phyloP scores from a whole-genome alignment of 345 rosid genomes.

The Eucalyptus decipiens region DNA sequence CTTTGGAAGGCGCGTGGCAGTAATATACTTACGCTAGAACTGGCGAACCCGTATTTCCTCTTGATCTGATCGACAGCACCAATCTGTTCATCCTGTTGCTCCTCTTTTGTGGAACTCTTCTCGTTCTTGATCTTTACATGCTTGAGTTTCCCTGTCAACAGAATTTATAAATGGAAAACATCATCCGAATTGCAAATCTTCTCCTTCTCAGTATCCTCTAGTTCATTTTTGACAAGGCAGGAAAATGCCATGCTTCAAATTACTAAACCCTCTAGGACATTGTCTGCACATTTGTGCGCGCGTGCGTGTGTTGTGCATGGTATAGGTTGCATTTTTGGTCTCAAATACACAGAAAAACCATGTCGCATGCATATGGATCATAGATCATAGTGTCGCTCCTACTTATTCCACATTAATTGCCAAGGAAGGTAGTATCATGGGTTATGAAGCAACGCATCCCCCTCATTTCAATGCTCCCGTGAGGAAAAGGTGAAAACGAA shows the following conservation, averaged over 20 bases:
- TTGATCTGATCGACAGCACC: conserved; percentile 68
- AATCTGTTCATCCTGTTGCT: conserved; percentile 32
- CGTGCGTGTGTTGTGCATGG: not conserved
- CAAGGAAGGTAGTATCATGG: not conserved
- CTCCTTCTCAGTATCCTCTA: not conserved
- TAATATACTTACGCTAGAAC: conserved; percentile 38
- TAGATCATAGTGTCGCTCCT: not conserved
- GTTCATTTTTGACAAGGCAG: not conserved
- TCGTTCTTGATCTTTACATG: conserved; percentile 63
- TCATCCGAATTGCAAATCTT: not conserved
- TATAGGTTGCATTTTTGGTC: not conserved
- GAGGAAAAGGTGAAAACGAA: not conserved
- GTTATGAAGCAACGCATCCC: not conserved
- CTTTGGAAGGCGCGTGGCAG: not conserved
- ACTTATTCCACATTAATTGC: not conserved
- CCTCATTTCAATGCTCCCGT: not conserved
- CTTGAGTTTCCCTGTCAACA: conserved; percentile 49
- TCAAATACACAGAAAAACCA: not conserved
- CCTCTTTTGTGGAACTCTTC: conserved; percentile 38
- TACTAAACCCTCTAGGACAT: not conserved
- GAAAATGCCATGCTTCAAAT: not conserved
- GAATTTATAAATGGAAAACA: not conserved
- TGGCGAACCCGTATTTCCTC: conserved; percentile 79
- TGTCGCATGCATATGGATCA: not conserved
- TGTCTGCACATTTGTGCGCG: not conserved